phyloP scores from a whole-genome alignment of 371 early-diverging fungal species.

The Mortierella sp. region DNA sequence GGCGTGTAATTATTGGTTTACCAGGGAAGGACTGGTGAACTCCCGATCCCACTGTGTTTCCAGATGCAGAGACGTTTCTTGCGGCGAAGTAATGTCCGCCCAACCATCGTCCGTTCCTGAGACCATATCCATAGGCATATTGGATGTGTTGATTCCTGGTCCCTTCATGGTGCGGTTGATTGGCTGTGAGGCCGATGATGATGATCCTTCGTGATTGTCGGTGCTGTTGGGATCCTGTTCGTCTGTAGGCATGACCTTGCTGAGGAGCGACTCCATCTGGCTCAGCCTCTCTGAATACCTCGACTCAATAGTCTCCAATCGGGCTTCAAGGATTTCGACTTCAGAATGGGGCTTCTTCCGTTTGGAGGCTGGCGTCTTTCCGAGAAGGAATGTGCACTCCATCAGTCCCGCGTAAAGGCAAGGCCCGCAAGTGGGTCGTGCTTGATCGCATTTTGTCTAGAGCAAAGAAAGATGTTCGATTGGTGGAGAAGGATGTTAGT shows the following conservation, averaged over 20 bases:
- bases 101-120: constrained; percentile 44
- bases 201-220: constrained; percentile 21
- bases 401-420: constrained; percentile 50
- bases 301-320: constrained; percentile 33
- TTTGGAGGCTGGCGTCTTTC: constrained; percentile 46
- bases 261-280: constrained; percentile 33
- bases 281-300: constrained; percentile 48
- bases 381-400: constrained; percentile 56
- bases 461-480: background rate
- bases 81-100: constrained; percentile 50
- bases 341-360: constrained; percentile 47
- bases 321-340: constrained; percentile 19
- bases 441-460: constrained; percentile 58
- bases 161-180: constrained; percentile 19
- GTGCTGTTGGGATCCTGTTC: constrained; percentile 9
- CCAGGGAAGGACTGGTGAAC: constrained; percentile 27
- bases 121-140: constrained; percentile 22
- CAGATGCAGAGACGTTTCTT: constrained; percentile 14
- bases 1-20: background rate
- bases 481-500: background rate
- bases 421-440: constrained; percentile 50
- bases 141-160: constrained; percentile 26
- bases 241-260: constrained; percentile 48
- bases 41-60: constrained; percentile 37
- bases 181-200: background rate